phyloP scores from a whole-genome alignment of 768 basidiomycete genomes.

The Russula griseocarnosa region DNA sequence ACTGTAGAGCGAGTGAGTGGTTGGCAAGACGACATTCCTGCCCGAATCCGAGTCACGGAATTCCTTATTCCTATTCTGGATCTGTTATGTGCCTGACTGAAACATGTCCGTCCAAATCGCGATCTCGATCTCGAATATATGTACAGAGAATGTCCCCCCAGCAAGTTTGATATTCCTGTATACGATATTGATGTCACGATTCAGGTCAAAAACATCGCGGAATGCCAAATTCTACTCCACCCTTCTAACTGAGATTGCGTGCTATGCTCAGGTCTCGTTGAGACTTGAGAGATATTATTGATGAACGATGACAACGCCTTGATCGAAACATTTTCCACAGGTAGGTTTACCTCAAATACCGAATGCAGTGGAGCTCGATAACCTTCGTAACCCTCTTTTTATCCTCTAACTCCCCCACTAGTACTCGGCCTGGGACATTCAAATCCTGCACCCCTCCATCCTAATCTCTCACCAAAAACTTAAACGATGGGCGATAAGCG shows the following conservation, averaged over 20 bases:
- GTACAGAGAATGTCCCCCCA: too few relatives aligned
- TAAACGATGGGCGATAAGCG: neutral
- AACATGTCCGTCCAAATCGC: neutral
- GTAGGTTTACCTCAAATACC: neutral
- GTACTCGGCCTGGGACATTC: neutral
- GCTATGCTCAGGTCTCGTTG: neutral
- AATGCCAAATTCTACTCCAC: neutral
- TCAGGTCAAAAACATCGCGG: neutral
- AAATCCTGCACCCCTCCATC: neutral
- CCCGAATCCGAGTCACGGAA: too few relatives aligned
- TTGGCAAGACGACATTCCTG: too few relatives aligned
- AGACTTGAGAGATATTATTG: neutral
- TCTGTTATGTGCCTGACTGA: too few relatives aligned
- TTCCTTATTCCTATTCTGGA: too few relatives aligned
- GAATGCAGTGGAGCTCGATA: neutral
- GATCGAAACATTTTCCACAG: neutral
- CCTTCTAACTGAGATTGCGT: neutral
- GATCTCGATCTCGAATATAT: neutral
- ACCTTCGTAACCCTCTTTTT: neutral
- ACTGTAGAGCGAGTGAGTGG: too few relatives aligned
- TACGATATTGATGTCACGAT: neutral
- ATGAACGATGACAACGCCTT: neutral
- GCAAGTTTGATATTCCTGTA: too few relatives aligned
- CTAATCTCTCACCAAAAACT: neutral
- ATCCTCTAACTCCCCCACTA: too few relatives aligned